phyloP scores from a whole-genome alignment of 2,329 filamentous ascomycete species.

The Falciphora oryzae region DNA sequence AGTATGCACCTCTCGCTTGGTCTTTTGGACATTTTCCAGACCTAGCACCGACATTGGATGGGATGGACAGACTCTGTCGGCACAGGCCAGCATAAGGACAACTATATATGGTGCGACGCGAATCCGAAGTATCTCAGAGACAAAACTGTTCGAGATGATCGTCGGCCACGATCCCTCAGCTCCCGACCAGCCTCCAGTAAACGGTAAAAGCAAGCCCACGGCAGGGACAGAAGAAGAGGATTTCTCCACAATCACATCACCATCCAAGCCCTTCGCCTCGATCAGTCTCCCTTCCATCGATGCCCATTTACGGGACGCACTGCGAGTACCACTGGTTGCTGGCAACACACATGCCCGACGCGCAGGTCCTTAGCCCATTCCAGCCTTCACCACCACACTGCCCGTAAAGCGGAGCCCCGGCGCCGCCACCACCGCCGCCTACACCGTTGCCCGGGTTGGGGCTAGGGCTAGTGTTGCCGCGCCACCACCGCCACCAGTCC shows the following conservation, averaged over 20 bases:
- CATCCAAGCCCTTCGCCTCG: too few relatives aligned
- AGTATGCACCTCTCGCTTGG: background rate
- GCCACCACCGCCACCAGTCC: too few relatives aligned
- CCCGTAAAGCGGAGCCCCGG: background rate
- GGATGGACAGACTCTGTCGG: background rate
- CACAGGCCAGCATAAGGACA: too few relatives aligned
- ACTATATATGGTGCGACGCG: background rate
- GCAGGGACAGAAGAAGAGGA: too few relatives aligned
- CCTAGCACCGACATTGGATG: background rate
- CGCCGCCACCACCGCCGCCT: conserved; percentile 3
- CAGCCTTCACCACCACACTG: background rate
- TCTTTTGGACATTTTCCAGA: background rate
- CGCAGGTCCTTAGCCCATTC: background rate
- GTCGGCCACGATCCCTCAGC: too few relatives aligned
- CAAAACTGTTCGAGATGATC: background rate
- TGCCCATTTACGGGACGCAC: too few relatives aligned
- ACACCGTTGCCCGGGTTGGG: conserved; percentile 7
- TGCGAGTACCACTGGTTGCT: too few relatives aligned
- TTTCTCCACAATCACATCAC: too few relatives aligned
- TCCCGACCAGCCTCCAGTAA: background rate
- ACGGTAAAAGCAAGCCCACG: too few relatives aligned
- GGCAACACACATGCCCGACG: background rate
- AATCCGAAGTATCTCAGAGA: background rate
- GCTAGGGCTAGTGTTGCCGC: background rate
- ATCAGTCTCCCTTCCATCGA: too few relatives aligned